Evolutionary conservation across 2,329 filamentous ascomycete species (phyloP), one percentile per base, ranked within the genome.

Genomic region (Aspergillus pseudonomiae): DNA sequence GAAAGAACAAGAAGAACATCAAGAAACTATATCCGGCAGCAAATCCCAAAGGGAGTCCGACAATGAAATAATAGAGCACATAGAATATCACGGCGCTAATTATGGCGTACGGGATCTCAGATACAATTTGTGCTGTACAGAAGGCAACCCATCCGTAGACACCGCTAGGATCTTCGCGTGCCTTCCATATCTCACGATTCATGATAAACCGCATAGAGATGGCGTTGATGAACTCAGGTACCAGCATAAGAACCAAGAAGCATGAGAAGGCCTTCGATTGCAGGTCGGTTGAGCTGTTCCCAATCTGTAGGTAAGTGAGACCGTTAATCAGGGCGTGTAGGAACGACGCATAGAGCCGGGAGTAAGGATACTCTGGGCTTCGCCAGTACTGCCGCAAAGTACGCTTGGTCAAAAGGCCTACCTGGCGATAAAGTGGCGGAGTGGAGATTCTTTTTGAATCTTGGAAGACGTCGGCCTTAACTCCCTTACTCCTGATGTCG

Each of bases 111-210:
- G 90, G 90, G 12, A 93, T 87, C 71, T 93, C 90, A 5, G 84
- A 85, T 2, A 92, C 77, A 2, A 92, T 83, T 69, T 90, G 88
- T 0, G 89, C 88, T 0, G 89, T 89, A 66, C 83, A 85, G 74
- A 92, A 92, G 0, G 89, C 88, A 32, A 89, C 78, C 87, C 89
- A 92, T 54, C 86, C 86, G 73, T 92, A 93, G 46, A 91, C 89
- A 11, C 89, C 83, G 2, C 86, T 88, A 0, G 89, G 89, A 0
- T 88, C 83, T 73, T 93, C 90, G 45, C 90, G 84, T 0, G 86
- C 85, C 71, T 88, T 82, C 88, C 89, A 93, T 2, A 92, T 79
- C 0, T 84, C 84, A 75, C 90, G 85, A 72, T 91, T 91, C 65
- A 83, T 78, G 73, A 88, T 90, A 80, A 92, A 92, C 66, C 89